phyloP scores from a whole-genome alignment of 352 stramenopile genomes.

The Pythium volutum region DNA sequence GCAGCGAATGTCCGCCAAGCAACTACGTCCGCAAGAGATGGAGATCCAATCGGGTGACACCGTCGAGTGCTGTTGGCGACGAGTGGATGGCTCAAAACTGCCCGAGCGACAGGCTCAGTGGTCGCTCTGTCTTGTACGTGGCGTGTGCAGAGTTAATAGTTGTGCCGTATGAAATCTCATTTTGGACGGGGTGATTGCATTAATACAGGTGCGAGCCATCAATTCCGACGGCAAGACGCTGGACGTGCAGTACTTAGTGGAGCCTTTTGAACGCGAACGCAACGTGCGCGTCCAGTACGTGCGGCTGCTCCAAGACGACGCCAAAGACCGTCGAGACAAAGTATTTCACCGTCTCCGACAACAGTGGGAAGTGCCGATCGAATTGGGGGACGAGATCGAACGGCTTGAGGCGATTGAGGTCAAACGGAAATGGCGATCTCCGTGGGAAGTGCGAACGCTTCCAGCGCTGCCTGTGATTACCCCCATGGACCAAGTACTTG shows the following conservation, averaged over 20 bases:
- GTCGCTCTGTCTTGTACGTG: constrained; percentile 31
- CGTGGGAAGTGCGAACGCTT: constrained; percentile 25
- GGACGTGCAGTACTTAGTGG: constrained; percentile 48
- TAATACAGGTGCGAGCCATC: constrained; percentile 27
- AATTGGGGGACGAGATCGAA: constrained; percentile 31
- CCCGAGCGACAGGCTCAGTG: constrained; percentile 25
- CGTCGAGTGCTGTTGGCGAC: constrained; percentile 53
- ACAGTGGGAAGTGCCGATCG: constrained; percentile 35
- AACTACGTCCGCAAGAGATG: constrained; percentile 16
- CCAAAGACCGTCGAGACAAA: constrained; percentile 10
- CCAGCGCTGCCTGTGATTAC: constrained; percentile 6
- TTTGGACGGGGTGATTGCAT: neutral
- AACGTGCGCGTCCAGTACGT: constrained; percentile 40
- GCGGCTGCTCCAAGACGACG: constrained; percentile 31
- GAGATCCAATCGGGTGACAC: constrained; percentile 32
- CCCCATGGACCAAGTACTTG: neutral
- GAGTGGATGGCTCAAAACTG: constrained; percentile 25
- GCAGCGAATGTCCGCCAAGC: neutral
- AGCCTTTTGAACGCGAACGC: constrained; percentile 42
- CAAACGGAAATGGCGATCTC: constrained; percentile 20
- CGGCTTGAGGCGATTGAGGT: constrained; percentile 39
- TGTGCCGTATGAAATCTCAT: neutral
- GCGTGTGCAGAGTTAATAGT: neutral
- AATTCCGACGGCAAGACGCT: constrained; percentile 24
- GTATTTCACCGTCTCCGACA: constrained; percentile 33